Base-by-base conservation (phyloP, 2,329 filamentous ascomycete species). In the Stagonosporopsis cucurbitacearum region DNA sequence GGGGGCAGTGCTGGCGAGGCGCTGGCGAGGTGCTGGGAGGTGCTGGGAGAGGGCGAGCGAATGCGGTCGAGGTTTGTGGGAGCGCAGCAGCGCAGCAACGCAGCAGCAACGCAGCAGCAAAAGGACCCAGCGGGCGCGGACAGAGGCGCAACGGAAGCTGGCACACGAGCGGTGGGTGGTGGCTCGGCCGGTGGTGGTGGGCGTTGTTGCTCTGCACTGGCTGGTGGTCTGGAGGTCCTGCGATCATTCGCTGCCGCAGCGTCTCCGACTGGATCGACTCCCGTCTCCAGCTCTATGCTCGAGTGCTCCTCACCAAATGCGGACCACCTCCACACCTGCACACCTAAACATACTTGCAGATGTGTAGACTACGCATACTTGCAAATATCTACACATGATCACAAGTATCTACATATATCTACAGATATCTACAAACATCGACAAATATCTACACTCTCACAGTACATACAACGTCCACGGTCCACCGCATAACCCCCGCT, bases 251-350 rank as follows among this genome's bases (percentile, higher is more conserved):
- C 64, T 67, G 61, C 57, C 58, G 50, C 58, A 53, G 28, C 64
- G 53, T 50, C 64, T 63, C 60, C 64, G 64, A 65, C 62, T 66
- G 52, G 59, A 54, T 59, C n/a, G n/a, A n/a, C n/a, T n/a, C n/a
- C n/a, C n/a, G n/a, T n/a, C n/a, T n/a, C n/a, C n/a, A n/a, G 55
- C 57, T 44, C 49, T 37, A 40, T 11, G 35, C 35, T 37, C 32
- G 9, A 4, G 7, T 28, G 22, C 33, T 43, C 44, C 25, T 46
- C 32, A 22, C 22, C 13, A 15, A n/a, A n/a, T n/a, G n/a, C n/a
- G n/a, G n/a, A n/a, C n/a, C n/a, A n/a, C n/a, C n/a, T n/a, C n/a
- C n/a, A n/a, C n/a, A n/a, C n/a, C n/a, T n/a, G n/a, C n/a, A n/a
- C n/a, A n/a, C n/a, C n/a, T n/a, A n/a, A n/a, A n/a, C n/a, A n/a